Base-by-base conservation (phyloP, 257 asterid genomes). In the Solanum rostratum region DNA sequence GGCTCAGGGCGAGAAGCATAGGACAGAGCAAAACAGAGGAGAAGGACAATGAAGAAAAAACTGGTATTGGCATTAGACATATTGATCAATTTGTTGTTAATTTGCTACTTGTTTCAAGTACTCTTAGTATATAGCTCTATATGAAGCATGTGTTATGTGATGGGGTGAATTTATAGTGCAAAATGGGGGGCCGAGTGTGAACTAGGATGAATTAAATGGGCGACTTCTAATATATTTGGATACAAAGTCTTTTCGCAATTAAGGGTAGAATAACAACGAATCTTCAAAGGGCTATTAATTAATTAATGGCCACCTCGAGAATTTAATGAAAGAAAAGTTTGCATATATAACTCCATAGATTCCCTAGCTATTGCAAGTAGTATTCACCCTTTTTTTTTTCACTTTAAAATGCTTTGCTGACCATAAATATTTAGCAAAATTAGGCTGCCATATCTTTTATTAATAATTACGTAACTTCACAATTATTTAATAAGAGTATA, bases 1-100 rank as follows among this genome's bases (percentile, higher is more conserved):
- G 92, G 94, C 5, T 7, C 86, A 2, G 86, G 92, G 2, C 96
- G 94, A 83, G 91, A 89, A 22, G 91, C 90, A 14, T 81, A 84
- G 86, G 91, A 86, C 1, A 87, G 85, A 10, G 95, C 65, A 89
- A 83, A 80, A 86, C 83, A 85, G 86, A 88, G 86, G 88, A 93
- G 90, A 78, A 91, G 81, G 11, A 92, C 86, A 41, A 88, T 18
- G 12, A 91, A 49, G 86, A 90, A 84, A 55, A 90, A 19, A 8
- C 59, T 45, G 60, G 92, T 65, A 24, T 87, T 83, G 81, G 89
- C 63, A 80, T 86, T 91, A 63, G 97, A 65, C 96, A 93, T 92
- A 33, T 33, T 33, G 29, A 4, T 89, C 7, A 82, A 27, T 7
- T 22, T 13, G 18, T 12, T 30, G 43, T 29, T 59, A 59, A 59